These are phyloP conservation scores for Rugiboletus extremiorientalis DNA, from an alignment of 1,284 basidiomycete genomes.

Conservation along the genomic window DNA sequence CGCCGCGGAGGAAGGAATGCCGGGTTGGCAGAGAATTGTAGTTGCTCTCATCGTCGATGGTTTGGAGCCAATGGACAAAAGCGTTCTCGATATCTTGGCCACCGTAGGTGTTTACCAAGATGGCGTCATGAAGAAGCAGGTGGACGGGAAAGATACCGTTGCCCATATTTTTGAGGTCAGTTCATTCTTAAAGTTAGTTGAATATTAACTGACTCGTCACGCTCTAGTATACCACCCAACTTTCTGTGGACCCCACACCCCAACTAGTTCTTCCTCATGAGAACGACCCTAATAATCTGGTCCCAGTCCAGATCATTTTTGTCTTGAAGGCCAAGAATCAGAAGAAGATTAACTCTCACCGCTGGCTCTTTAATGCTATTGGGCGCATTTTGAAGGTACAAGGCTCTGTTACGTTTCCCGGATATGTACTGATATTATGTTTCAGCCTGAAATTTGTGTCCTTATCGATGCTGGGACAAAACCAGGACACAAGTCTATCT, in stretches of 20 bases:
- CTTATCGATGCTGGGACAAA: constrained; percentile 95
- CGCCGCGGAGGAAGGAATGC: constrained; percentile 82
- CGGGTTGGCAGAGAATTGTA: constrained; percentile 91
- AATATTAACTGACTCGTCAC: constrained; percentile 7
- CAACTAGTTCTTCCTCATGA: constrained; percentile 88
- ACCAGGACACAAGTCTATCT: constrained; percentile 95
- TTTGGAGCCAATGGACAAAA: constrained; percentile 95
- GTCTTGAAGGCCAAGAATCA: constrained; percentile 96
- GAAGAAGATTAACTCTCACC: constrained; percentile 96
- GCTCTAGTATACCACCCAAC: constrained; percentile 80
- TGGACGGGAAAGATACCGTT: constrained; percentile 92
- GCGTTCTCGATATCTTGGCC: constrained; percentile 83
- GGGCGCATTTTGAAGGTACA: constrained; percentile 75
- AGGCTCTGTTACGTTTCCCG: constrained; percentile 6
- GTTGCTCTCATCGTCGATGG: constrained; percentile 95
- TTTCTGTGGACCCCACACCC: constrained; percentile 89
- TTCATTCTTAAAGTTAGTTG: neutral
- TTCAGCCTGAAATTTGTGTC: constrained; percentile 86
- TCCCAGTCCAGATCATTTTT: constrained; percentile 95
- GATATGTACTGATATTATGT: neutral
- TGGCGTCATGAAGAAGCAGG: constrained; percentile 94
- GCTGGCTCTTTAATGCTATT: constrained; percentile 98
- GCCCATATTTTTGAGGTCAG: constrained; percentile 87
- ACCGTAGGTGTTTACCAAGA: constrained; percentile 92
- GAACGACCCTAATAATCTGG: constrained; percentile 87